Conservation (phyloP, 768 basidiomycete species). For the Leccinum boreale region DNA sequence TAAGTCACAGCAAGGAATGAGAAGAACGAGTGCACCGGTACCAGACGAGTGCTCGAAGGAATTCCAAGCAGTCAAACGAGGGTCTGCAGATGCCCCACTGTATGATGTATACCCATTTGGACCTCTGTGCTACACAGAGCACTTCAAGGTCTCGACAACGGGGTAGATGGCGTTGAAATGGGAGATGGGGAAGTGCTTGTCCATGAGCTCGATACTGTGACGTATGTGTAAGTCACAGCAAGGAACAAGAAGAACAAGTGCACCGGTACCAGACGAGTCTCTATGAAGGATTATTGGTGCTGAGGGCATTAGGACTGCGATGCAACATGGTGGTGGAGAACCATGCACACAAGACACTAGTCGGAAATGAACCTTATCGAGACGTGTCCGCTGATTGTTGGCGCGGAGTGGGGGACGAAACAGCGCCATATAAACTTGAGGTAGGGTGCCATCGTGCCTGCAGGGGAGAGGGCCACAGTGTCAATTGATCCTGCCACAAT, state of each 20-base stretch:
- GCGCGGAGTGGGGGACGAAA: constrained; percentile 40
- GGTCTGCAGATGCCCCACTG: no score
- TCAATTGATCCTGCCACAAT: constrained; percentile 24
- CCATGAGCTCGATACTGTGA: constrained; percentile 73
- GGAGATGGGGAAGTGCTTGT: constrained; percentile 52
- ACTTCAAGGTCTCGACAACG: constrained; percentile 33
- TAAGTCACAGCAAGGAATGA: not conserved
- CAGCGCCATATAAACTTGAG: constrained; percentile 50
- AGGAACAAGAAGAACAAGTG: not conserved
- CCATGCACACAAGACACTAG: not conserved
- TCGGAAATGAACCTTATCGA: constrained; percentile 37
- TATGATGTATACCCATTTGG: no score
- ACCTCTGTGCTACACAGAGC: no score
- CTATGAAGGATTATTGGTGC: constrained; percentile 36
- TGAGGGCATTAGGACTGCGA: constrained; percentile 52
- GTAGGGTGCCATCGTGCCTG: constrained; percentile 34
- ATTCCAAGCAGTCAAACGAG: not conserved
- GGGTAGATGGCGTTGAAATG: constrained; percentile 68
- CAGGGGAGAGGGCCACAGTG: constrained; percentile 18
- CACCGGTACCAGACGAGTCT: constrained; percentile 67
- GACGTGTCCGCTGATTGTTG: constrained; percentile 40
- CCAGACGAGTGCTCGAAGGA: no score
- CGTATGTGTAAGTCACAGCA: not conserved
- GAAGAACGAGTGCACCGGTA: constrained; percentile 40
- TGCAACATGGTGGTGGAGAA: not conserved